These are phyloP conservation scores for Ogataea methanolica DNA, from an alignment of 805 yeast species.

Conservation along the genomic window DNA sequence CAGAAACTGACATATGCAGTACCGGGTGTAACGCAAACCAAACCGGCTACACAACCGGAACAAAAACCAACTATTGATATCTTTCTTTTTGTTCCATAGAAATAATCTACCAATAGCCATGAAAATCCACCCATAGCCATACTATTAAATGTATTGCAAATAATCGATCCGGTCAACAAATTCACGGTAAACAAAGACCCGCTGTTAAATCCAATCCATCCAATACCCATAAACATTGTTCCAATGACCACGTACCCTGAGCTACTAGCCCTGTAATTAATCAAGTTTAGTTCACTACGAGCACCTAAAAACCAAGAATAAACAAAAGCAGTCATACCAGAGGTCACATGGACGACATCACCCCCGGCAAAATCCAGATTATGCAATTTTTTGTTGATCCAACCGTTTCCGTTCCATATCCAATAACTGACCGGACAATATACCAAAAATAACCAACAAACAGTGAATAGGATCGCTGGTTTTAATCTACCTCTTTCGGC, in stretches of 20 bases:
- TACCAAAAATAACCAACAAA: slow-evolving; percentile 82
- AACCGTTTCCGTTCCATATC: slow-evolving; percentile 88
- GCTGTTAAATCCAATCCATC: slow-evolving; percentile 91
- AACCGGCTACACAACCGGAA: slow-evolving; percentile 87
- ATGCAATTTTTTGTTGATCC: slow-evolving; percentile 75
- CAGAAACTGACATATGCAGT: slow-evolving; percentile 82
- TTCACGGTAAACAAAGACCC: slow-evolving; percentile 78
- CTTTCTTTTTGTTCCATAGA: slow-evolving; percentile 50
- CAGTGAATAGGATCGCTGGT: slow-evolving; percentile 72
- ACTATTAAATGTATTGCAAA: slow-evolving; percentile 76
- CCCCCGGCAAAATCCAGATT: slow-evolving; percentile 93
- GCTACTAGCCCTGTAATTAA: slow-evolving; percentile 83
- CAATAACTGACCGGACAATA: slow-evolving; percentile 87
- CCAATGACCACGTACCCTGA: slow-evolving; percentile 80
- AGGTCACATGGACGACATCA: slow-evolving; percentile 83
- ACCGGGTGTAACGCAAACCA: slow-evolving; percentile 93
- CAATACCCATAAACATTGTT: slow-evolving; percentile 75
- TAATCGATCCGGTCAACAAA: slow-evolving; percentile 70
- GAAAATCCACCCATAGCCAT: slow-evolving; percentile 80
- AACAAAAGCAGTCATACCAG: slow-evolving; percentile 85
- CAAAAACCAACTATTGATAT: slow-evolving; percentile 91
- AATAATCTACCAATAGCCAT: slow-evolving; percentile 80
- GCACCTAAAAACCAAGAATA: slow-evolving; percentile 70
- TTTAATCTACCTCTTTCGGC: slow-evolving; percentile 84
- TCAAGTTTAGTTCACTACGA: slow-evolving; percentile 57